Base-by-base conservation (phyloP, 2,329 filamentous ascomycete species). In the Emergomyces pasteurianus region DNA sequence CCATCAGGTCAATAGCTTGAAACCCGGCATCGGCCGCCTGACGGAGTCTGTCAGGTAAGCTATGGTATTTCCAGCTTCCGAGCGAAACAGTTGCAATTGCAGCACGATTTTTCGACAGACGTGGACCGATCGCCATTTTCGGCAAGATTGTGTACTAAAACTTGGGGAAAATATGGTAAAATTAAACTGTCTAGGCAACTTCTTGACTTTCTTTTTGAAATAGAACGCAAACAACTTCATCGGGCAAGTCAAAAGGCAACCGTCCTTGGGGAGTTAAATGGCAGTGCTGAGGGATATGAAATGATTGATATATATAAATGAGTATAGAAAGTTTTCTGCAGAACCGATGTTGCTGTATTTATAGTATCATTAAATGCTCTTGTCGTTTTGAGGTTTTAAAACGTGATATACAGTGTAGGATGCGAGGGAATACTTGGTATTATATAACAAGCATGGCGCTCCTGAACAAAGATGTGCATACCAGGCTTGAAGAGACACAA, bases 201-300 rank as follows among this genome's bases (percentile, higher is more conserved):
- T 58, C 14, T 58, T 58, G 31, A 52, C 57, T 58, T 52, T 58
- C 26, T 47, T 52, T 38, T 38, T 59, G 34, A 52, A 58, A 40
- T 31, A 47, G 31, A 28, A n/a, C 49, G 59, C 55, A 34, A 59
- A 49, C 46, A 52, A 58, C 38, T 36, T 59, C 28, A 58, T 58
- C 55, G 54, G 50, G 58, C 60, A 55, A 31, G 58, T 47, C 40
- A 59, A 58, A 53, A 59, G 58, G 60, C 61, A 56, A 59, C 57
- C 60, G 63, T 60, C 46, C n/a, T 59, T 58, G 53, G 56, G 56
- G 8, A 23, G 49, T 58, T 43, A 60, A 50, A 38, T 43, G 16
- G 34, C 16, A 54, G 9, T 4, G 38, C 12, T 60, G 62, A 59
- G 59, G 43, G 43, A 4, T 26, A 26, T 43, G 14, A 2, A 40